Evolutionary conservation across 495 filamentous ascomycete genomes (phyloP).

Genomic region (Neurospora sp.): DNA sequence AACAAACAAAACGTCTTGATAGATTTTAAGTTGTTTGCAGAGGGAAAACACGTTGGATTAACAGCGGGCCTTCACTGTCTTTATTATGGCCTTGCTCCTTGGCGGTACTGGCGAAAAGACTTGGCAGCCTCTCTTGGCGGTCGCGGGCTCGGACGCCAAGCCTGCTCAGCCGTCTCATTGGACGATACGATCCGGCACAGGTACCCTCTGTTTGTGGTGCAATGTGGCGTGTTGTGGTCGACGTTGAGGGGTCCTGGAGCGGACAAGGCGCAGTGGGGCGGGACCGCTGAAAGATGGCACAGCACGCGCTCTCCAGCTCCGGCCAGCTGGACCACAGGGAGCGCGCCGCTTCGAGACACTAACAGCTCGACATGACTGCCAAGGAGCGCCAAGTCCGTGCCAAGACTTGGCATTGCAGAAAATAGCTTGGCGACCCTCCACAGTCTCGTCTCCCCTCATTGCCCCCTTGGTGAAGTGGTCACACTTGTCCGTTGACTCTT

Average conservation of each 20-base stretch:
- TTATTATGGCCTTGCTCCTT: conserved; percentile 35
- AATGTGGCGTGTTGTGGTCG: not conserved
- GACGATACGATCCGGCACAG: conserved; percentile 7
- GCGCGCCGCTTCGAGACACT: not conserved
- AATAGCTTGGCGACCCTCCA: conserved; percentile 18
- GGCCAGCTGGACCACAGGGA: not conserved
- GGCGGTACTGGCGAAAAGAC: conserved; percentile 37
- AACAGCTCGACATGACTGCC: conserved; percentile 17
- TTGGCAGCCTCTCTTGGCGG: conserved; percentile 35
- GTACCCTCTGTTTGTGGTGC: conserved; percentile 13
- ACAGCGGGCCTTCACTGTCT: conserved; percentile 33
- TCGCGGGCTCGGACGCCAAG: conserved; percentile 22
- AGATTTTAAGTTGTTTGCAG: conserved; percentile 15
- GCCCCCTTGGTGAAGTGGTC: not conserved
- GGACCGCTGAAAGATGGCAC: not conserved
- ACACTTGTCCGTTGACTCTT: not conserved
- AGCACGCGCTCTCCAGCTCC: not conserved
- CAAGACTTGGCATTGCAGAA: conserved; percentile 25
- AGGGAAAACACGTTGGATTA: conserved; percentile 22
- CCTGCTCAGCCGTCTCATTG: conserved; percentile 13
- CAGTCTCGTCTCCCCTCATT: conserved; percentile 1
- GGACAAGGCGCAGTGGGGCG: not conserved
- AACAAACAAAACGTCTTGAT: conserved; percentile 11
- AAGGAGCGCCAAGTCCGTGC: conserved; percentile 19
- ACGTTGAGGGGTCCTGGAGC: not conserved